Base-by-base conservation (phyloP, 345 rosid genomes). In the Barbarea vulgaris region DNA sequence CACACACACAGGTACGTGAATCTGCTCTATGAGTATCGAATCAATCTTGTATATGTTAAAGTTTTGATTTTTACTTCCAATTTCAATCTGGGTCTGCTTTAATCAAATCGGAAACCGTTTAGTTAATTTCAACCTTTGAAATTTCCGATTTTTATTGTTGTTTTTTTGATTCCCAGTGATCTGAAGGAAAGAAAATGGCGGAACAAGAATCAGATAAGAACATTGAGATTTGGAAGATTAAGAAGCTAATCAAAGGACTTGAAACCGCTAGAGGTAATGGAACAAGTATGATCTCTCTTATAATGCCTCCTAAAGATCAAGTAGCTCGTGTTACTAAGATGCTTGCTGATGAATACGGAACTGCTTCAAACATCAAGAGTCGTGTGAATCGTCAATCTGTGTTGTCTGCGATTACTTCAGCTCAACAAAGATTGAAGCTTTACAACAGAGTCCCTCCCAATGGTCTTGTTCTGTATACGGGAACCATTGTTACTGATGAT, bases 241-340 rank as follows among this genome's bases (percentile, higher is more conserved):
- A 93, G 80, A 93, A 90, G 73, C 83, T 93, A 70, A 93, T 93
- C 74, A 93, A 90, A 76, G 95, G 91, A 0, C 78, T 88, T 58
- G 98, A 93, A 79, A 83, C 89, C 54, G 96, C 98, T 1, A 86
- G 98, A 79, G 97, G 97, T 31, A 89, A 93, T 64, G 97, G 98
- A 13, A 90, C 95, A 24, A 93, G 97, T 83, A 90, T 93, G 98
- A 90, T 93, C 79, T 93, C 98, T 31, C 95, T 93, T 61, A 93
- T 93, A 17, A 90, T 93, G 95, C 98, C 96, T 47, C 96, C 98
- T 14, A 83, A 90, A 34, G 95, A 93, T 85, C 98, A 90, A 54
- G 83, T 93, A 8, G 77, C 95, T 59, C 86, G 96, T 63, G 98
- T 93, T 66, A 88, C 96, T 2, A 93, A 93, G 88, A 93, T 93